Conservation (phyloP, 2,329 filamentous ascomycete genomes). For the Verticillium nonalfalfae region DNA sequence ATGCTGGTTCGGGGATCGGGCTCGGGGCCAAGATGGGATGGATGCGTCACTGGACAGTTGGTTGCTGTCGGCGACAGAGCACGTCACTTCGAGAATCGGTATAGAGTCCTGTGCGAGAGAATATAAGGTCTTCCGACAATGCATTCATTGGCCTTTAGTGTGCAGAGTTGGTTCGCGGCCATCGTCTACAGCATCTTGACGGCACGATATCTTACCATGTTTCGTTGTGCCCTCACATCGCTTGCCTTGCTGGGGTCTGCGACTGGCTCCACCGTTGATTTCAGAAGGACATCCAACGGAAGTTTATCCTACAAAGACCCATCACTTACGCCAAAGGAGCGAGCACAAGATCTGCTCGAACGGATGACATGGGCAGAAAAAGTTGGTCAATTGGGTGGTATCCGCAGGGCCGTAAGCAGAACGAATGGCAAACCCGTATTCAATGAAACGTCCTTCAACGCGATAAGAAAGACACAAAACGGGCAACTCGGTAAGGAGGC, state of each 20-base stretch:
- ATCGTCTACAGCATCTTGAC: background rate
- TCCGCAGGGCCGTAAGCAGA: conserved; percentile 5
- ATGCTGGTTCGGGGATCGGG: background rate
- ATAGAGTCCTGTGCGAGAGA: background rate
- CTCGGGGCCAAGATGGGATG: background rate
- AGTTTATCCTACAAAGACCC: background rate
- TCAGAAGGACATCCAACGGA: background rate
- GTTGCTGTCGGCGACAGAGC: background rate
- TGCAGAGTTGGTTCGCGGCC: background rate
- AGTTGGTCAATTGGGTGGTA: conserved; percentile 6
- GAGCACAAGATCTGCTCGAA: conserved; percentile 5
- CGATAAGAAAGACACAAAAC: conserved; percentile 4
- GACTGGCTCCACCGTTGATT: background rate
- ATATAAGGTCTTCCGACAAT: background rate
- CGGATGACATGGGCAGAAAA: conserved; percentile 10
- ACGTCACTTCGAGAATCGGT: background rate
- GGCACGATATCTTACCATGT: background rate
- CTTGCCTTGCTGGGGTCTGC: background rate
- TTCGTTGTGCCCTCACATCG: background rate
- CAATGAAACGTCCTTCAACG: conserved; percentile 5
- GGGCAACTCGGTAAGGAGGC: conserved; percentile 4
- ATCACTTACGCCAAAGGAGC: conserved; percentile 1
- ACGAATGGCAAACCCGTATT: background rate
- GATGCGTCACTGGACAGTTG: background rate
- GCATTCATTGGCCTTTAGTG: background rate